These are phyloP conservation scores for Agaricus sinodeliciosus DNA, from an alignment of 768 basidiomycete genomes.

Conservation along the genomic window DNA sequence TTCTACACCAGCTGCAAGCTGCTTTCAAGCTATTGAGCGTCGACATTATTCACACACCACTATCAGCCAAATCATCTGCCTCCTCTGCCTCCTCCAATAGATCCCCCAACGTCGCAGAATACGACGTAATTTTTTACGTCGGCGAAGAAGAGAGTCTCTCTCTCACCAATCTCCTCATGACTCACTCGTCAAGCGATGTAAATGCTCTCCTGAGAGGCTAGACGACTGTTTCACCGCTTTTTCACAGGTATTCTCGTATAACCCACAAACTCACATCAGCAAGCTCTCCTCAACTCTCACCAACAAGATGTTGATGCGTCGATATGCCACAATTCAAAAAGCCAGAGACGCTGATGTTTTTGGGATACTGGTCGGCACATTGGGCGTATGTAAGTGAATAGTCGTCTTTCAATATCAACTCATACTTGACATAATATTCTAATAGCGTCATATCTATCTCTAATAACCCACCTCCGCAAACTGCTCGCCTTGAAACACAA, in stretches of 20 bases:
- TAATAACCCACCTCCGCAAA: slow-evolving; percentile 75
- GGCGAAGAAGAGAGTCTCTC: slow-evolving; percentile 80
- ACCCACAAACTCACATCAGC: slow-evolving; percentile 63
- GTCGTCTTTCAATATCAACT: not conserved
- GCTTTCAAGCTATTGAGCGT: slow-evolving; percentile 19
- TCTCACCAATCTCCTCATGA: slow-evolving; percentile 83
- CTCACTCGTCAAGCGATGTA: slow-evolving; percentile 61
- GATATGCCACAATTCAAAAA: slow-evolving; percentile 81
- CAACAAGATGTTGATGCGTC: slow-evolving; percentile 82
- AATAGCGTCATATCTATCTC: slow-evolving; percentile 75
- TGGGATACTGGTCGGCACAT: slow-evolving; percentile 90
- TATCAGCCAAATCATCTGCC: slow-evolving; percentile 18
- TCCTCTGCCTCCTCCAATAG: not conserved
- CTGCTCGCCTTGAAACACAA: slow-evolving; percentile 63
- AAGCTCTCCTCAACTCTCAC: slow-evolving; percentile 29
- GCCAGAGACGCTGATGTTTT: slow-evolving; percentile 92
- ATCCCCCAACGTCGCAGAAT: not conserved
- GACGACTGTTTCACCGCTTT: not conserved
- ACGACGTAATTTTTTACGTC: slow-evolving; percentile 42
- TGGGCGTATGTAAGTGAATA: slow-evolving; percentile 70
- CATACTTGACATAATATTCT: not conserved
- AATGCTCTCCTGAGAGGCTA: slow-evolving; percentile 11
- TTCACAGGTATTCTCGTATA: slow-evolving; percentile 67
- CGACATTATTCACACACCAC: slow-evolving; percentile 29
- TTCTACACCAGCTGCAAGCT: slow-evolving; percentile 23